These are phyloP conservation scores for Steccherinum ochraceum DNA, from an alignment of 768 basidiomycete genomes.

Conservation along the genomic window DNA sequence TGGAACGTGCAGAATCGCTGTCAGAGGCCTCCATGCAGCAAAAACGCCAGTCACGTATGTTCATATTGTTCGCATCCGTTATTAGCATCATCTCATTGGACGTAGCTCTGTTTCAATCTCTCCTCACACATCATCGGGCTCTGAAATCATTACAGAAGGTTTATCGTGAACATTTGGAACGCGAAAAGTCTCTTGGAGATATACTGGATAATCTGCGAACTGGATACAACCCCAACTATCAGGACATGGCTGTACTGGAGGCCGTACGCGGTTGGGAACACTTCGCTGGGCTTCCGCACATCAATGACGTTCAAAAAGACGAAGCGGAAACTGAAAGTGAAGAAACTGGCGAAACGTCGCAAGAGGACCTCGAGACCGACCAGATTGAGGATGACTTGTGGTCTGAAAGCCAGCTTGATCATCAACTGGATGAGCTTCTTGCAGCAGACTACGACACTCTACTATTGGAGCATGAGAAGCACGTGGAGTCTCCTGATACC, in stretches of 20 bases:
- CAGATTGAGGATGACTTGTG: constrained; percentile 61
- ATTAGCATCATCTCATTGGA: not conserved
- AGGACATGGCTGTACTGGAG: constrained; percentile 98
- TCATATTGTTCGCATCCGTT: not conserved
- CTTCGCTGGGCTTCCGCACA: constrained; percentile 61
- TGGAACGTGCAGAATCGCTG: constrained; percentile 70
- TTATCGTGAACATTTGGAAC: constrained; percentile 65
- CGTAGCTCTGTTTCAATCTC: constrained; percentile 74
- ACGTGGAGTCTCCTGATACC: constrained; percentile 43
- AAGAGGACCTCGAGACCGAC: constrained; percentile 33
- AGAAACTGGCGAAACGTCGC: constrained; percentile 10
- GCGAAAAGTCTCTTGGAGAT: constrained; percentile 72
- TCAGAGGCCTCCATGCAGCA: constrained; percentile 77
- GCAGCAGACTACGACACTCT: constrained; percentile 67
- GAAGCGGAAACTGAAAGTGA: constrained; percentile 26
- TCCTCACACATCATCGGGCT: constrained; percentile 67
- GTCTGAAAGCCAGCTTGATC: constrained; percentile 52
- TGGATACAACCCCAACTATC: constrained; percentile 97
- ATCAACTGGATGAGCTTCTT: constrained; percentile 50
- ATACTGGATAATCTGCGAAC: constrained; percentile 76
- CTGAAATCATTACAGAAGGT: constrained; percentile 73
- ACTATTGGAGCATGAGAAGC: constrained; percentile 72
- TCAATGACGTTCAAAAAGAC: constrained; percentile 58
- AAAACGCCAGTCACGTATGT: constrained; percentile 83
- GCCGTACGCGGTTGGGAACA: constrained; percentile 93